These are phyloP conservation scores for Globisporangium nagaii DNA, from an alignment of 352 stramenopile genomes.

Conservation along the genomic window DNA sequence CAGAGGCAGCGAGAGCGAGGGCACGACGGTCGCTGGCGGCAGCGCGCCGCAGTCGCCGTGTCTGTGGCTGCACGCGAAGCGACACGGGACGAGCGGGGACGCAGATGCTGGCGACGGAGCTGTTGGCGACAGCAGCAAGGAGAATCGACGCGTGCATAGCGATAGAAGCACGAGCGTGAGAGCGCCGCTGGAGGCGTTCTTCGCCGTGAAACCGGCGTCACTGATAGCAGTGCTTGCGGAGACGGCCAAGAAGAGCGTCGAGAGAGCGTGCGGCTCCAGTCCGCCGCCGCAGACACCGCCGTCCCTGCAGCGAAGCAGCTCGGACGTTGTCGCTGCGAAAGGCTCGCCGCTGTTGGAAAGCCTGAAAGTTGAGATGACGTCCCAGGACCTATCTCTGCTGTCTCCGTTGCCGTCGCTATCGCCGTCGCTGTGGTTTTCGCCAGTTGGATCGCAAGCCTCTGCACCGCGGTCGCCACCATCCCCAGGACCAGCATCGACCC, in stretches of 20 bases:
- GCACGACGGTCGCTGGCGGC: constrained; percentile 25
- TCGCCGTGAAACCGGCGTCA: background rate
- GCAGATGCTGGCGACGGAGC: background rate
- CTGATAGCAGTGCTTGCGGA: no score
- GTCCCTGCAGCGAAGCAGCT: background rate
- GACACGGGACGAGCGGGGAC: background rate
- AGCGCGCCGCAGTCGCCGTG: constrained; percentile 31
- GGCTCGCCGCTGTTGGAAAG: background rate
- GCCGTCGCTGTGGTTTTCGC: background rate
- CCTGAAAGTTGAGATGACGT: background rate
- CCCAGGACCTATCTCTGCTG: background rate
- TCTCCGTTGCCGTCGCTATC: background rate
- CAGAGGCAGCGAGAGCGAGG: constrained; percentile 11
- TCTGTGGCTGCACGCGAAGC: constrained; percentile 9
- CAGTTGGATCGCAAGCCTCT: background rate
- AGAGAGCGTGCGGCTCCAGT: no score
- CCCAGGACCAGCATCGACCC: background rate
- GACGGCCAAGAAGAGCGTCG: background rate
- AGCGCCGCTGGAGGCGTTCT: background rate
- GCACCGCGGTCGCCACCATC: background rate
- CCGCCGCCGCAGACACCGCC: background rate
- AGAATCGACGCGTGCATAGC: no score
- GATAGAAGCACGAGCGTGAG: no score
- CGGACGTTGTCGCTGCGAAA: background rate
- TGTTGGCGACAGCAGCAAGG: background rate